Conservation (phyloP, 176 grass and related monocot genomes). For the Chrysopogon serrulatus region DNA sequence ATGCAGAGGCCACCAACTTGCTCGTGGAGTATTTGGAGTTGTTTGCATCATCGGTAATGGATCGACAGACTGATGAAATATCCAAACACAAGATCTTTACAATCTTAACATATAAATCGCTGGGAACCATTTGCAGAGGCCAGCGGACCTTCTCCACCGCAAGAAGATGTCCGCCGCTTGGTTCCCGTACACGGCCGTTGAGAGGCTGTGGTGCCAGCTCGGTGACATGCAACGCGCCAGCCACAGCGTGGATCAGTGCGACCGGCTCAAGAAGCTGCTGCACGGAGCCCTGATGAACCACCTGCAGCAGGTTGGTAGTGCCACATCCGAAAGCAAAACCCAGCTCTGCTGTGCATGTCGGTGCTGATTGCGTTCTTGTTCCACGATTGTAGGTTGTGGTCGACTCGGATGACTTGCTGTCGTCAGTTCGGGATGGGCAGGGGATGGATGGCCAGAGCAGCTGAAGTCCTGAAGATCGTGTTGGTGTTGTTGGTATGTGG, state of each 20-base stretch:
- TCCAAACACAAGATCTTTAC: neutral
- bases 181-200: conserved; percentile 73
- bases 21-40: conserved; percentile 83
- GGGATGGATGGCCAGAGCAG: conserved; percentile 25
- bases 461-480: neutral
- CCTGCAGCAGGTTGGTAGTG: conserved; percentile 56
- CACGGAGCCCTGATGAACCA: conserved; percentile 56
- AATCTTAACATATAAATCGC: neutral
- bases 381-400: conserved; percentile 43
- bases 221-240: conserved; percentile 64
- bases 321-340: neutral
- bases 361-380: neutral
- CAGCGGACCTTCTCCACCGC: conserved; percentile 59
- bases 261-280: conserved; percentile 70
- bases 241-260: conserved; percentile 72
- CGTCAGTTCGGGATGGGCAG: conserved; percentile 33
- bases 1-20: conserved; percentile 78
- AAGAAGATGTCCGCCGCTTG: conserved; percentile 84
- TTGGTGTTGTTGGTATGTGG: neutral
- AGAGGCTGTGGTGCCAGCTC: conserved; percentile 75
- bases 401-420: conserved; percentile 73
- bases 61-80: neutral
- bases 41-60: conserved; percentile 66
- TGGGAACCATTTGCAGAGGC: conserved; percentile 52
- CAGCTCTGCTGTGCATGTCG: neutral